Base-by-base conservation (phyloP, 2,329 filamentous ascomycete species). In the Botryosphaeria agaves region DNA sequence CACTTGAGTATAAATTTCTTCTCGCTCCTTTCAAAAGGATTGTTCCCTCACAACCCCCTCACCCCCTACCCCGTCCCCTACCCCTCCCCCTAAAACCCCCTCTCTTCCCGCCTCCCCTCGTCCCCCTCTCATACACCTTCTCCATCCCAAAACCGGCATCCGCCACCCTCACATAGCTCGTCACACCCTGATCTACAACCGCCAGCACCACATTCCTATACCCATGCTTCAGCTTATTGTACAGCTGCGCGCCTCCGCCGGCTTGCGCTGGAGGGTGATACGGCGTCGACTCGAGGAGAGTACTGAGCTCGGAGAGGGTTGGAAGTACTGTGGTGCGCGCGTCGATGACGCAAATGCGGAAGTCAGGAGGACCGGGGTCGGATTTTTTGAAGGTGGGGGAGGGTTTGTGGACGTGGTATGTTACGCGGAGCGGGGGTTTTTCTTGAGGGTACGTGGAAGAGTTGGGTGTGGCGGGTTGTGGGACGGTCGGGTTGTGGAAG, bases 151-250 rank as follows among this genome's bases (percentile, higher is more conserved):
- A 94, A 1, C 75, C 76, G 7, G 73, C 74, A 57, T 95, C 84
- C 1, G 69, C 72, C 34, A 94, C 65, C 15, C 80, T 63, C 44
- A 94, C 62, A 48, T 87, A 95, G 50, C 87, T 95, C 27, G 85
- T 77, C 14, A 95, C 66, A 0, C 89, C 89, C 38, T 83, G 70
- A 49, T 95, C 89, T 19, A 94, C 84, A 2, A 95, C 69, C 0
- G 85, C 89, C 15, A 98, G 51, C 19, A 94, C 62, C 18, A 89
- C 79, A 51, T 82, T 89, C 39, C 82, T 69, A 49, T 77, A 74
- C 2, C 84, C 89, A 44, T 92, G 74, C 53, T 84, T 87, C 38
- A 95, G 57, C 35, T 80, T 72, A 44, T 76, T 69, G 47, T 91
- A 89, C 39, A 85, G 53, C 38, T 66, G 53, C 17, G 32, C 39